Conservation (phyloP, 345 rosid species). For the Syzygium oleosum region DNA sequence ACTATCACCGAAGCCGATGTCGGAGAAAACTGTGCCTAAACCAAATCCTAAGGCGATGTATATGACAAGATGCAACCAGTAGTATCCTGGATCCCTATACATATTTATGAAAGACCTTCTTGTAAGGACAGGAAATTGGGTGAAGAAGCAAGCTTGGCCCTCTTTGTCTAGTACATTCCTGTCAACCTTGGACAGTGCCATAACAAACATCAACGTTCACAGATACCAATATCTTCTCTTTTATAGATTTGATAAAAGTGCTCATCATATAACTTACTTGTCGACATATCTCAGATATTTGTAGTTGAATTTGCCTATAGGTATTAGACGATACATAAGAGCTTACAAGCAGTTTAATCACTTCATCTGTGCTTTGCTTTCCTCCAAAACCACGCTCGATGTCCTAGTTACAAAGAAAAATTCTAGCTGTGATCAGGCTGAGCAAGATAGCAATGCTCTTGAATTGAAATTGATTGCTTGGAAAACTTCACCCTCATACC, state of each 20-base stretch:
- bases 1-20: constrained; percentile 15
- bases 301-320: constrained; percentile 11
- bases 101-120: constrained; percentile 51
- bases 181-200: background rate
- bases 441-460: background rate
- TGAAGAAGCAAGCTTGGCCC: constrained; percentile 20
- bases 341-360: constrained; percentile 17
- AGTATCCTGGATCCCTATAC: constrained; percentile 57
- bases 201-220: background rate
- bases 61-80: constrained; percentile 49
- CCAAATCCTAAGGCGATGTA: constrained; percentile 37
- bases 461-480: constrained; percentile 15
- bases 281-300: constrained; percentile 16
- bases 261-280: constrained; percentile 8
- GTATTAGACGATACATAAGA: constrained; percentile 25
- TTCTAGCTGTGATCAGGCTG: background rate
- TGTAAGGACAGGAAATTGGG: constrained; percentile 25
- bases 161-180: constrained; percentile 3
- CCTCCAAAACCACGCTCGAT: background rate
- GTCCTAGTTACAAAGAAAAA: background rate
- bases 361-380: constrained; percentile 10
- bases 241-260: background rate
- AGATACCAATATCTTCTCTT: background rate
- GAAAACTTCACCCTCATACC: constrained; percentile 10
- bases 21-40: constrained; percentile 27